A percentile compares a stretch with the other conserved stretches of the same genome.
Evolutionary conservation across 495 filamentous ascomycete genomes (phyloP).

Genomic region (Bombardia bombarda): DNA sequence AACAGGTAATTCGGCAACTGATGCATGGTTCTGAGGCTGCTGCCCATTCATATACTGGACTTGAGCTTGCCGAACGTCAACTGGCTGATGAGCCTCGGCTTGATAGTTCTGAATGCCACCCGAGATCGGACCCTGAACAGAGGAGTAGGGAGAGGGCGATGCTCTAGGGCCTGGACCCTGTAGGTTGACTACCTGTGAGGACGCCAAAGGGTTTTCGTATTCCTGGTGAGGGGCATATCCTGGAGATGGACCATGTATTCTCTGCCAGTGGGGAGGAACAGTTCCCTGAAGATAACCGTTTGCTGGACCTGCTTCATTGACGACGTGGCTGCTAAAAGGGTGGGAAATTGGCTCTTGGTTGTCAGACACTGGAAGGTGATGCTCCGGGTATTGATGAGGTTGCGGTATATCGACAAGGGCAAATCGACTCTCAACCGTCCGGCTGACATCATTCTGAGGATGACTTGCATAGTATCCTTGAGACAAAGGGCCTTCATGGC

Average conservation of each 20-base stretch:
- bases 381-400: constrained; percentile 6
- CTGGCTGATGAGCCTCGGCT: constrained; percentile 6
- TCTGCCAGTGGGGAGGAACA: constrained; percentile 19
- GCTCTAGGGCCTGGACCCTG: constrained; percentile 7
- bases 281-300: constrained; percentile 12
- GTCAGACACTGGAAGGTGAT: constrained; percentile 9
- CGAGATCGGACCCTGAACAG: constrained; percentile 2
- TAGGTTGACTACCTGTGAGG: constrained; percentile 7
- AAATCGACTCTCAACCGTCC: constrained; percentile 14
- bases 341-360: constrained; percentile 10
- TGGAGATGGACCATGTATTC: constrained; percentile 1
- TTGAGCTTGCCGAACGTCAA: constrained; percentile 7
- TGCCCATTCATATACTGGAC: constrained; percentile 16
- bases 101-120: constrained; percentile 8
- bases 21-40: constrained; percentile 4
- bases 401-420: constrained; percentile 12
- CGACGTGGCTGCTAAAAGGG: constrained; percentile 7
- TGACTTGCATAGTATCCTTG: constrained; percentile 10
- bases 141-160: constrained; percentile 9
- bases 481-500: constrained; percentile 10
- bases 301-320: constrained; percentile 1
- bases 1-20: constrained; percentile 6
- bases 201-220: constrained; percentile 18
- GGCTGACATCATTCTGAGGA: constrained; percentile 6
- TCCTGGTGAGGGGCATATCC: constrained; percentile 12